Evolutionary conservation across 495 filamentous ascomycete genomes (phyloP).

Genomic region (Penicillium bialowiezense): DNA sequence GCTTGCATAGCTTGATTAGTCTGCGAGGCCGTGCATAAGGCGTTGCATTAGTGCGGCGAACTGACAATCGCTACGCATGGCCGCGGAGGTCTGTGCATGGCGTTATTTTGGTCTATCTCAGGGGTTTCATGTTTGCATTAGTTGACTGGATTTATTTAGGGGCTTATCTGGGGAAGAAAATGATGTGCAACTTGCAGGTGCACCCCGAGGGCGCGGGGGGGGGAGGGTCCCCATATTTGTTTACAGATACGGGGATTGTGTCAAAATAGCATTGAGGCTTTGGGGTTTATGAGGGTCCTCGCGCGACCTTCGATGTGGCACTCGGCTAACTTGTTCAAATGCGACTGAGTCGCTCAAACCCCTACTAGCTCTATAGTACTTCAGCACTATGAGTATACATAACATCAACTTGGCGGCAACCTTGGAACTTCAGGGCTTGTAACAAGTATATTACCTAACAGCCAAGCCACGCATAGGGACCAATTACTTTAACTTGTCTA

Average conservation of each 20-base stretch:
- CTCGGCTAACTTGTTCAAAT: background rate
- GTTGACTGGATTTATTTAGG: too few species aligned
- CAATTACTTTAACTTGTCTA: background rate
- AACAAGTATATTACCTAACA: slow-evolving; percentile 5
- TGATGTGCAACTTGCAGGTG: slow-evolving; percentile 12
- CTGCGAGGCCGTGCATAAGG: slow-evolving; percentile 20
- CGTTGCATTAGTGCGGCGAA: slow-evolving; percentile 29
- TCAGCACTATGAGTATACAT: background rate
- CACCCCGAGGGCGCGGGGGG: slow-evolving; percentile 7
- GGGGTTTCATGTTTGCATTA: slow-evolving; percentile 9
- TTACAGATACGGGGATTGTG: background rate
- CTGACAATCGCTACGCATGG: slow-evolving; percentile 22
- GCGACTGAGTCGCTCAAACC: background rate
- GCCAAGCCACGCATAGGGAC: background rate
- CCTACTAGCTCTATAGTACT: background rate
- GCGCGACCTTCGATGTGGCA: background rate
- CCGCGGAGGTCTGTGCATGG: slow-evolving; percentile 22
- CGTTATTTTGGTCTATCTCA: slow-evolving; percentile 15
- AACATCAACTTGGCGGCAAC: too few species aligned
- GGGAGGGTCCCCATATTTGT: background rate
- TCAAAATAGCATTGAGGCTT: background rate
- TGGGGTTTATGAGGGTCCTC: background rate
- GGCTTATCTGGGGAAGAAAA: slow-evolving; percentile 3
- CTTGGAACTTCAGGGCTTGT: too few species aligned
- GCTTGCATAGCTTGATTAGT: slow-evolving; percentile 11